Conservation (phyloP, 768 basidiomycete genomes). For the Hypsizygus marmoreus region DNA sequence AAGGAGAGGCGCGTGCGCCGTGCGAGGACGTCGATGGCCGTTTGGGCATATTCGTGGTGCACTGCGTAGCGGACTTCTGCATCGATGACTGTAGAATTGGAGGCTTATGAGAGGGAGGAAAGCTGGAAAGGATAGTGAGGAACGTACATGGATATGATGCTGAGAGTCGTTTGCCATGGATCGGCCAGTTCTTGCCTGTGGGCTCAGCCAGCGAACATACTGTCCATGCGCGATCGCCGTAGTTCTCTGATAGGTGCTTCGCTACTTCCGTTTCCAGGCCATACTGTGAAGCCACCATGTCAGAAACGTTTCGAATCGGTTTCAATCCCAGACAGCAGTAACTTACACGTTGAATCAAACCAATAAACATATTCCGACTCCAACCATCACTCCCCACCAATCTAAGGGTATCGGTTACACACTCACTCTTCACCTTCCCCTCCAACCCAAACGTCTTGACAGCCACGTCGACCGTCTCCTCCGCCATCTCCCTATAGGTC, state of each 20-base stretch:
- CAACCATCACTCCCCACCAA: conserved; percentile 93
- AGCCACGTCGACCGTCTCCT: conserved; percentile 90
- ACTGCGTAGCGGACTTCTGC: conserved; percentile 91
- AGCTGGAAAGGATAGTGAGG: background rate
- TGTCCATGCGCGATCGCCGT: conserved; percentile 96
- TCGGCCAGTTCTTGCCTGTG: conserved; percentile 82
- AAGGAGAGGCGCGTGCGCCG: conserved; percentile 91
- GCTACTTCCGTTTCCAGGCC: conserved; percentile 92
- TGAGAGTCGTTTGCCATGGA: conserved; percentile 79
- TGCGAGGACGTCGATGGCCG: conserved; percentile 91
- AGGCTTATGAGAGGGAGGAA: background rate
- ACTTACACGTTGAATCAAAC: conserved; percentile 85
- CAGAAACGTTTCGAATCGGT: too few species aligned
- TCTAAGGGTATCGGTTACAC: conserved; percentile 78
- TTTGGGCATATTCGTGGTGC: conserved; percentile 88
- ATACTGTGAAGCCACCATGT: too few species aligned
- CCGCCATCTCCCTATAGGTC: conserved; percentile 94
- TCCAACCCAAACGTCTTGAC: conserved; percentile 75
- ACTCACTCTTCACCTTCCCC: conserved; percentile 53
- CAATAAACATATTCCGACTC: conserved; percentile 96
- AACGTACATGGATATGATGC: conserved; percentile 72
- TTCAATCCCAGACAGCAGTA: too few species aligned
- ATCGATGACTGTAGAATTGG: conserved; percentile 73
- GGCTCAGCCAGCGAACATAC: conserved; percentile 80
- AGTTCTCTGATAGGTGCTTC: conserved; percentile 88